phyloP scores from a whole-genome alignment of 768 basidiomycete species.

The Leucocoprinus birnbaumii region DNA sequence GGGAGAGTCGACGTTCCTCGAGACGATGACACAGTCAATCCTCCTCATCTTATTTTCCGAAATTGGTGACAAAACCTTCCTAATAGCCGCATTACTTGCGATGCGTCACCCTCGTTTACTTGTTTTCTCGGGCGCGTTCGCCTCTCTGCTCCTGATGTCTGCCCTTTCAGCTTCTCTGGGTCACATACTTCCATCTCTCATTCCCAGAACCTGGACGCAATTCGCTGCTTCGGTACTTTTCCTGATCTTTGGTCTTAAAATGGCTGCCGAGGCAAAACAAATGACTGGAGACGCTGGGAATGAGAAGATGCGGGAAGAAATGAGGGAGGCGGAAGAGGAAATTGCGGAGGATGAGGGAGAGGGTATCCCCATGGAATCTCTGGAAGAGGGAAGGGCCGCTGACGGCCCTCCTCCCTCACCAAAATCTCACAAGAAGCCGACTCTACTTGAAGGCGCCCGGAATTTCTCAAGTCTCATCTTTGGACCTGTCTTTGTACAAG shows the following conservation, averaged over 20 bases:
- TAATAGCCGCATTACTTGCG: conserved; percentile 80
- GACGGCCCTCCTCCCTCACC: conserved; percentile 15
- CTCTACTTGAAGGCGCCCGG: conserved; percentile 57
- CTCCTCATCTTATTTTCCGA: conserved; percentile 91
- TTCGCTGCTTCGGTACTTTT: conserved; percentile 78
- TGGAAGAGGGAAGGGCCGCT: conserved; percentile 65
- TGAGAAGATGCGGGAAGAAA: conserved; percentile 88
- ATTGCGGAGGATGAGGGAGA: conserved; percentile 73
- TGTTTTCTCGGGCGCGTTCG: conserved; percentile 89
- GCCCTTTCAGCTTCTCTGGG: conserved; percentile 93
- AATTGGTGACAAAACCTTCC: conserved; percentile 96
- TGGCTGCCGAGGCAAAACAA: conserved; percentile 79
- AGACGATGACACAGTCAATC: conserved; percentile 77
- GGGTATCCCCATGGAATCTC: conserved; percentile 62
- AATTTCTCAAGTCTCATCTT: conserved; percentile 82
- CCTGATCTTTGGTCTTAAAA: conserved; percentile 85
- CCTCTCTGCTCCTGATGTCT: conserved; percentile 90
- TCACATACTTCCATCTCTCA: conserved; percentile 79
- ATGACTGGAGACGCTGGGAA: conserved; percentile 65
- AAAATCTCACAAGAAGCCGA: conserved; percentile 18
- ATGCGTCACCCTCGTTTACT: conserved; percentile 86
- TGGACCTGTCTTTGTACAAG: conserved; percentile 93
- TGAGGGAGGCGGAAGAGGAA: conserved; percentile 95
- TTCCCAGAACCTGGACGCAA: conserved; percentile 70
- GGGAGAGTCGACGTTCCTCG: not conserved